Evolutionary conservation across 164 flowering plant genomes (phyloP).

Genomic region (Chimonanthus praecox): DNA sequence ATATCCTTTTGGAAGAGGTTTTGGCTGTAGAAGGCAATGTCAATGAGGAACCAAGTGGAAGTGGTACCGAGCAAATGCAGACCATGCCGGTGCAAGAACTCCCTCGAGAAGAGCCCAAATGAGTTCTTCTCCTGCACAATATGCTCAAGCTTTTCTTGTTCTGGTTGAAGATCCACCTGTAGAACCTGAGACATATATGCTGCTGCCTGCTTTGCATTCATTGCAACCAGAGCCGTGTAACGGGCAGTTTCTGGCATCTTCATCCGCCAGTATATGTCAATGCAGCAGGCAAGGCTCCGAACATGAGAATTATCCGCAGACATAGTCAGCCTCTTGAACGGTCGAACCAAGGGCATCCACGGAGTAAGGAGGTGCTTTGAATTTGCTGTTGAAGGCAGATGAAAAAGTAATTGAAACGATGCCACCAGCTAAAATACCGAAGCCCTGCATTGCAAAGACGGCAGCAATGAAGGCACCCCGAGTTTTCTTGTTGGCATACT

Average conservation of each 20-base stretch:
- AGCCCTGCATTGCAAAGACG: constrained; percentile 40
- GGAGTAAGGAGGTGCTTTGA: constrained; percentile 12
- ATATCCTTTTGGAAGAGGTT: constrained; percentile 23
- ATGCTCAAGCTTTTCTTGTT: constrained; percentile 23
- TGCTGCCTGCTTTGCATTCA: constrained; percentile 35
- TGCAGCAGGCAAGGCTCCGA: constrained; percentile 37
- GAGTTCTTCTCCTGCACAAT: neutral
- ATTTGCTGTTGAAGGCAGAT: constrained; percentile 14
- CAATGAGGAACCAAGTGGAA: constrained; percentile 19
- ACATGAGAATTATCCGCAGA: constrained; percentile 36
- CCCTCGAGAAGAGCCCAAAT: constrained; percentile 27
- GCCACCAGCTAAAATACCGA: constrained; percentile 35
- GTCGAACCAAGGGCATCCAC: constrained; percentile 13
- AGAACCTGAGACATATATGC: constrained; percentile 35
- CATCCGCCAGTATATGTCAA: constrained; percentile 41
- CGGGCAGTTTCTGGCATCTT: constrained; percentile 50
- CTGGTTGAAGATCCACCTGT: constrained; percentile 26
- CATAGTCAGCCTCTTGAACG: constrained; percentile 30
- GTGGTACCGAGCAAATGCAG: constrained; percentile 30
- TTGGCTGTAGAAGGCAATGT: constrained; percentile 19
- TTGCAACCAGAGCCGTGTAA: constrained; percentile 42
- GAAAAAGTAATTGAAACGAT: constrained; percentile 27
- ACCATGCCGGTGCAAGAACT: constrained; percentile 32
- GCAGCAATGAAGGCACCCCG: constrained; percentile 34
- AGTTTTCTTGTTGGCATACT: constrained; percentile 36